Base-by-base conservation (phyloP, 352 stramenopile genomes). In the Pythium sukuiense region DNA sequence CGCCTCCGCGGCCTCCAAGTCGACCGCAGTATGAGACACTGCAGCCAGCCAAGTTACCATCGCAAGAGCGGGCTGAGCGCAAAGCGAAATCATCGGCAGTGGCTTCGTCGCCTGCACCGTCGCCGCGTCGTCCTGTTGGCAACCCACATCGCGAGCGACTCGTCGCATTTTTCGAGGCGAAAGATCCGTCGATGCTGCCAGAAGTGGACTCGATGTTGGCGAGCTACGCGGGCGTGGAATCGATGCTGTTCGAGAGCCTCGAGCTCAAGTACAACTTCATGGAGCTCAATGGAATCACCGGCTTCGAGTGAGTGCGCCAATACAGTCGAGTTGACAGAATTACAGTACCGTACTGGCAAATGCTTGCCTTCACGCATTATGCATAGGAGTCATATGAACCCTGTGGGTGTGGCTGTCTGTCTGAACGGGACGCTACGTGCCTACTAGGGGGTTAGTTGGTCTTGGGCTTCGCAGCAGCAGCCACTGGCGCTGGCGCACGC, bases 241-340 rank as follows among this genome's bases (percentile, higher is more conserved):
- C 74, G 12, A 88, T 77, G 59, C 74, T 95, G 6, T 91, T 95
- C 46, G 80, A 95, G 49, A 92, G 83, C 41, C 72, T 95, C 24
- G 79, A 90, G 59, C 81, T 95, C 52, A 95, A 95, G 68, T 95
- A 95, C 70, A 86, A 79, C 68, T 91, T 89, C 67, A 77, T 89
- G 70, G 74, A 80, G 61, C 62, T 93, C 54, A 57, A 46, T 4
- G 55, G 52, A 12, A 48, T 53, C 79, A 24, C 20, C 20, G 20
- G 20, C 20, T 24, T 24, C 20, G 20, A 24, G 20, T 24, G 20
- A 24, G 20, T 24, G 20, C 20, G 20, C 20, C 20, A 24, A 24
- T 24, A 24, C 20, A 24, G 20, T 24, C 20, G 20, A 24, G 20
- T 24, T 24, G 20, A 24, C 20, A 24, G 20, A 24, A 24, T 24